A percentile compares a stretch with the other conserved stretches of the same genome.
These are phyloP conservation scores for Carex littledalei DNA, from an alignment of 176 grass and related monocot species.

Conservation along the genomic window DNA sequence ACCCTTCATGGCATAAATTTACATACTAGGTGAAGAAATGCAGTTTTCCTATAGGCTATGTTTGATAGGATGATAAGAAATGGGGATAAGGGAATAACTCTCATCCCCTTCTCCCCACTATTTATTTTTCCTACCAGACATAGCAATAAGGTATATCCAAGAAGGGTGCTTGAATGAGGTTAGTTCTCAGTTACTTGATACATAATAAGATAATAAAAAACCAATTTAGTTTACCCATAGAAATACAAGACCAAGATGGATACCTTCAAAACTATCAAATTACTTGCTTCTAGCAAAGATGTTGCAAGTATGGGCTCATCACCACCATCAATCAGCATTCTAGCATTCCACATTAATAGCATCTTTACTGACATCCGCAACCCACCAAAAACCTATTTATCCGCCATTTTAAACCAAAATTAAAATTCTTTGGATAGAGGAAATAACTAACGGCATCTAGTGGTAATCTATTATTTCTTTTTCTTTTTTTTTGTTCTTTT, in stretches of 20 bases:
- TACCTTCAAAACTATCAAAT: slow-evolving; percentile 99
- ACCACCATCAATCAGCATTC: slow-evolving; percentile 87
- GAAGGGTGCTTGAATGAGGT: background rate
- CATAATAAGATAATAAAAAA: background rate
- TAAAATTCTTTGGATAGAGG: background rate
- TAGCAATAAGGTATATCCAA: background rate
- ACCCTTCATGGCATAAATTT: background rate
- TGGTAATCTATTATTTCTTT: background rate
- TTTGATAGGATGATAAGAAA: background rate
- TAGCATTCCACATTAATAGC: slow-evolving; percentile 99
- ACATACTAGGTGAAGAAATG: slow-evolving; percentile 2
- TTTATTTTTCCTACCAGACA: background rate
- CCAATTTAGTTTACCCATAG: background rate
- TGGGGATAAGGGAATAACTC: background rate
- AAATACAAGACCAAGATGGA: background rate
- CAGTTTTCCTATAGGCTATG: background rate
- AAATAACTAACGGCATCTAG: background rate
- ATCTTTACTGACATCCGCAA: slow-evolving; percentile 99
- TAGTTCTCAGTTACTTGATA: background rate
- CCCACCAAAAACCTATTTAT: slow-evolving; percentile 78
- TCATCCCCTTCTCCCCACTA: background rate
- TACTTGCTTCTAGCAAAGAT: slow-evolving; percentile 95
- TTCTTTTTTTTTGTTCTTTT: background rate
- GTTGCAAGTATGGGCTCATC: slow-evolving; percentile 79
- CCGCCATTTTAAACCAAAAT: slow-evolving; percentile 15